Base-by-base conservation (phyloP, 345 rosid genomes). In the Cochlearia excelsa region DNA sequence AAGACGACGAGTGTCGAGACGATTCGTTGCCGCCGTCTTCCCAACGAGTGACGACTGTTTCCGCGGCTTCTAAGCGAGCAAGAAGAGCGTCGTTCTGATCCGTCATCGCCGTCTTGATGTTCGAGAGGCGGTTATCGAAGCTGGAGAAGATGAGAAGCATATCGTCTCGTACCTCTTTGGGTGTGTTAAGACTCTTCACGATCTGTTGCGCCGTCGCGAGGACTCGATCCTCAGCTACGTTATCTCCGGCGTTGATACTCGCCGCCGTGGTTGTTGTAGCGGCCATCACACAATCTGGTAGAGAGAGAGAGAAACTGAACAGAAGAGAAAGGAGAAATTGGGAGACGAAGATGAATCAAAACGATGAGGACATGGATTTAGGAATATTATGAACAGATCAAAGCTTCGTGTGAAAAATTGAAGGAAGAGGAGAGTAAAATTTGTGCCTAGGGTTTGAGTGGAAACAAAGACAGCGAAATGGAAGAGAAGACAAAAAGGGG, bases 201-300 rank as follows among this genome's bases (percentile, higher is more conserved):
- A 93, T 93, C 92, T 93, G 94, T 66, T 89, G 97, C 5, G 96
- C 99, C 54, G 99, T 82, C 11, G 99, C 97, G 79, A 93, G 69
- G 30, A 93, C 99, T 8, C 99, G 95, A 74, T 93, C 99, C 53
- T 93, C 98, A 27, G 73, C 81, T 54, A 67, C 82, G 3, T 26
- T 58, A 3, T 54, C 39, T 42, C 57, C 70, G 55, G 75, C 58
- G 73, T 53, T 62, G 28, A 76, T 66, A 30, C 79, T 78, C 6
- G 80, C 62, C 26, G 82, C 76, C 77, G 79, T 75, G 7, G 67
- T 71, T 56, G 57, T 41, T 27, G 62, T 57, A 33, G 74, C 69
- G 26, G 74, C 69, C 74, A 71, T 71, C 26, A 46, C 50, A 51
- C 50, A 46, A 26, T 30, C 33, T 33, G 7, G 64, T 30, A 60